Percentiles rank a stretch among this genome's conserved stretches.
phyloP scores from a whole-genome alignment of 1,284 basidiomycete genomes.

The Phellopilus nigrolimitatus region DNA sequence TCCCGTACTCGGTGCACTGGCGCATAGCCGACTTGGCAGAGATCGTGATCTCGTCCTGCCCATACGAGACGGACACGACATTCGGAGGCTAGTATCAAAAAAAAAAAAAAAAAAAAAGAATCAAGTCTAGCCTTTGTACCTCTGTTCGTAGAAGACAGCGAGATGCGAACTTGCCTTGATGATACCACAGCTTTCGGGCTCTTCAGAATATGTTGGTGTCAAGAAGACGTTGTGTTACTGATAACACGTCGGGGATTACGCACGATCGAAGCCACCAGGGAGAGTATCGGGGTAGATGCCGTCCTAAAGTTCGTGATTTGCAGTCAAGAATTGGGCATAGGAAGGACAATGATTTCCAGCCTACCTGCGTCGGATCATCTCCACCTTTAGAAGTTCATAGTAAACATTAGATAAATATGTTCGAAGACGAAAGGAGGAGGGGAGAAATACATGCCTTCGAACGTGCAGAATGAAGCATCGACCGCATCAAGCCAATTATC shows the following conservation, averaged over 20 bases:
- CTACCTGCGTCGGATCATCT: constrained; percentile 21
- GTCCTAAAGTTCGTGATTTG: constrained; percentile 35
- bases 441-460: constrained; percentile 19
- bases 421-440: neutral
- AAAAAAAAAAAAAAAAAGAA: neutral
- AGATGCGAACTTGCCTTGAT: constrained; percentile 22
- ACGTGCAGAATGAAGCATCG: constrained; percentile 28
- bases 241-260: constrained; percentile 17
- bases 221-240: constrained; percentile 5
- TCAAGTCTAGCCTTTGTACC: no score
- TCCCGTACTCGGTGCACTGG: constrained; percentile 41
- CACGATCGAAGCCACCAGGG: constrained; percentile 40
- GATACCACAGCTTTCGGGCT: constrained; percentile 35
- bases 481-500: constrained; percentile 29
- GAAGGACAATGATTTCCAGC: constrained; percentile 8
- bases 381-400: constrained; percentile 12
- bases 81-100: constrained; percentile 27
- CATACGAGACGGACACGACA: constrained; percentile 39
- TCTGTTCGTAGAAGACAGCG: no score
- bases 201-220: constrained; percentile 16
- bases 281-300: constrained; percentile 48
- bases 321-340: no score
- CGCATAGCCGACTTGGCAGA: constrained; percentile 35
- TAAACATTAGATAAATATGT: neutral
- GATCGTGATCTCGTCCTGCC: constrained; percentile 32